Evolutionary conservation across 495 filamentous ascomycete species (phyloP).

Genomic region (Apiosordaria backusii): DNA sequence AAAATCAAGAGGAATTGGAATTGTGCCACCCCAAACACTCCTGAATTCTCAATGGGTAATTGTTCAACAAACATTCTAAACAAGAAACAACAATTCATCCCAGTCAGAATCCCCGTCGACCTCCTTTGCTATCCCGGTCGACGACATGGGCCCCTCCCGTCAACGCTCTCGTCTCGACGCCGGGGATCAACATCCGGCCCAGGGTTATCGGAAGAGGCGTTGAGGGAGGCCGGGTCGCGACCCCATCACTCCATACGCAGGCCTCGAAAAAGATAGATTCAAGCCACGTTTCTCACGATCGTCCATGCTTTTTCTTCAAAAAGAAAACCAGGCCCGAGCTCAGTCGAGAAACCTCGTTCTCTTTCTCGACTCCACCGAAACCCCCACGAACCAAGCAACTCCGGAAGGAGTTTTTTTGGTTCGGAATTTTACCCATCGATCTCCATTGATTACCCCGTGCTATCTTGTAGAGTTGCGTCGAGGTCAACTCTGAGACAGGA

Average conservation of each 20-base stretch:
- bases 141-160: not conserved
- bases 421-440: not conserved
- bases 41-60: not conserved
- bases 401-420: not conserved
- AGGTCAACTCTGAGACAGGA: not conserved
- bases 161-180: not conserved
- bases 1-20: not conserved
- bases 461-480: not conserved
- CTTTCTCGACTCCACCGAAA: not conserved
- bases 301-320: not conserved
- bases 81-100: not conserved
- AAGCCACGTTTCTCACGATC: constrained; percentile 1
- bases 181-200: constrained; percentile 8
- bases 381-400: not conserved
- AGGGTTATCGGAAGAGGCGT: constrained; percentile 6
- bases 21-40: not conserved
- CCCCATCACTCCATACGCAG: not conserved
- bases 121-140: not conserved
- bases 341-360: not conserved
- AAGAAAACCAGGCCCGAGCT: not conserved
- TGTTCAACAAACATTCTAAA: not conserved
- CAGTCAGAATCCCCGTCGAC: not conserved
- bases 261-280: not conserved
- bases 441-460: not conserved
- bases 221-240: not conserved